phyloP scores from a whole-genome alignment of 2,329 filamentous ascomycete species.

The Mycosphaerella arachidis region DNA sequence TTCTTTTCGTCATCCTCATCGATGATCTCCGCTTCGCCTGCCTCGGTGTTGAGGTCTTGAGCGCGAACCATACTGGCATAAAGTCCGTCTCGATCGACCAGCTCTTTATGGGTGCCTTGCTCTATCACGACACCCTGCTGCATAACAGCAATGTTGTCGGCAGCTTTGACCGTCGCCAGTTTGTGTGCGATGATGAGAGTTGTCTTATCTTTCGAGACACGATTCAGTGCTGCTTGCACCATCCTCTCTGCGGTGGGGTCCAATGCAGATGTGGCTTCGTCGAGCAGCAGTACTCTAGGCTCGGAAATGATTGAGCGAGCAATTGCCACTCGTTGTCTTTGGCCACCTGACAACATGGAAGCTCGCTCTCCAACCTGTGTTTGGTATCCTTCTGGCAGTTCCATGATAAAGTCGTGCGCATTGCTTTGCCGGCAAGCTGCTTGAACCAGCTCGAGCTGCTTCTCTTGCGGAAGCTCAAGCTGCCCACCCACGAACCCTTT shows the following conservation, averaged over 20 bases:
- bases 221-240: slow-evolving; percentile 34
- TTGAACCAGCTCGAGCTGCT: slow-evolving; percentile 30
- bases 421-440: slow-evolving; percentile 33
- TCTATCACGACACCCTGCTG: slow-evolving; percentile 41
- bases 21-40: slow-evolving; percentile 23
- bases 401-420: slow-evolving; percentile 36
- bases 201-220: slow-evolving; percentile 31
- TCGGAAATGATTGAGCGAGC: slow-evolving; percentile 35
- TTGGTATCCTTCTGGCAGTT: slow-evolving; percentile 33
- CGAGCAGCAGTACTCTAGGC: slow-evolving; percentile 33
- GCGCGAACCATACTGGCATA: slow-evolving; percentile 44
- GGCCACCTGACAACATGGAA: slow-evolving; percentile 33
- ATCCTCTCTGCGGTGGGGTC: slow-evolving; percentile 33
- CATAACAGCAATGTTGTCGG: slow-evolving; percentile 46
- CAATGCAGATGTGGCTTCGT: slow-evolving; percentile 37
- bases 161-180: slow-evolving; percentile 41
- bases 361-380: slow-evolving; percentile 35
- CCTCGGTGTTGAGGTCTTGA: slow-evolving; percentile 42
- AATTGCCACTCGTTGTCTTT: slow-evolving; percentile 36
- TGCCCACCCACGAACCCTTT: slow-evolving; percentile 33
- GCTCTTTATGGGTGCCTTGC: slow-evolving; percentile 40
- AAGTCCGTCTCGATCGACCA: slow-evolving; percentile 36
- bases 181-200: slow-evolving; percentile 43
- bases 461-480: slow-evolving; percentile 34
- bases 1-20: slow-evolving; percentile 27